Base-by-base conservation (phyloP, 352 stramenopile genomes). In the Globisporangium nodosum region DNA sequence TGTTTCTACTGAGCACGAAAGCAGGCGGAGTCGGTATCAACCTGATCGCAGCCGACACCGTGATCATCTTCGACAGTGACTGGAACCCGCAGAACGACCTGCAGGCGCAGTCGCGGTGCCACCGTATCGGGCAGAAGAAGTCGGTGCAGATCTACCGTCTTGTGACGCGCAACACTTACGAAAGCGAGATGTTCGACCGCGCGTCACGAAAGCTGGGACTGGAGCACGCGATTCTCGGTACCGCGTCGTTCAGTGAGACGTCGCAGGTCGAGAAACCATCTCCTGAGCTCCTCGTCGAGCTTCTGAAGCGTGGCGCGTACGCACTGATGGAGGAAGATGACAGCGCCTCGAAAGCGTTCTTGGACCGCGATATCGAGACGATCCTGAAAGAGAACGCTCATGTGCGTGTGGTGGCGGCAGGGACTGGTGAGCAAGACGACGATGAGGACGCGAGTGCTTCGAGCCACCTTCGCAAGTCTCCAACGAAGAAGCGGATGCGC, bases 181-280 rank as follows among this genome's bases (percentile, higher is more conserved):
- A 99, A 78, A 98, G 97, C 68, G 93, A 99, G 78, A 99, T 99
- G 97, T 99, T 99, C 65, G 92, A 99, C 60, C 91, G 97, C 48
- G 97, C 96, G 20, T 98, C 88, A 24, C 74, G 94, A 63, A 99
- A 99, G 71, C 96, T 99, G 56, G 97, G 96, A 11, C 85, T 99
- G 5, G 98, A 99, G 60, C 96, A 98, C 59, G 97, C 97, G 16
- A 96, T 99, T 9, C 77, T 99, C n/a, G 94, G 97, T 30, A 97
- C 86, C 3, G 83, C 81, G 18, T 92, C 88, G 54, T 84, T 98
- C 92, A 87, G 92, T 83, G 85, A 97, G 71, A 76, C 88, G 27
- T 72, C 76, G 71, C 94, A 91, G 64, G 92, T 91, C 51, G 70
- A 90, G 6, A 93, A 94, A 35, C 84, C 85, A 3, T 90, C 81